Evolutionary conservation across 805 yeast genomes (phyloP).

Genomic region (Teunomyces aglyptinius): DNA sequence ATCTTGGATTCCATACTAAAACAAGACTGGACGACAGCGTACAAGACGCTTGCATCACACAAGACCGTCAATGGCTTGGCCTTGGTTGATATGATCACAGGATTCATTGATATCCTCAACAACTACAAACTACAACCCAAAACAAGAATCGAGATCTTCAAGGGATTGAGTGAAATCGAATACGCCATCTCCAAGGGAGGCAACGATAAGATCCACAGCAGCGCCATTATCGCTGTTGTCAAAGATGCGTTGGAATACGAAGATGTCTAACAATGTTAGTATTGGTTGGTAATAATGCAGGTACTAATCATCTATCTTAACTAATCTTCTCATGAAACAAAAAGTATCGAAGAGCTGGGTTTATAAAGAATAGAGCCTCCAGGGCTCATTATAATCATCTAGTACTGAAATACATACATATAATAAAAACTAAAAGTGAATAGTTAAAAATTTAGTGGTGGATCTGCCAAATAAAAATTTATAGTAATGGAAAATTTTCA

Average conservation of each 20-base stretch:
- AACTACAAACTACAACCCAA: constrained; percentile 60
- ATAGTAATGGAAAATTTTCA: neutral
- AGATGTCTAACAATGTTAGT: constrained; percentile 4
- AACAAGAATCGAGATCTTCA: constrained; percentile 63
- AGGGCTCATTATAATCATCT: constrained; percentile 24
- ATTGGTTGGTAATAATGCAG: neutral
- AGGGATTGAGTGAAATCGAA: constrained; percentile 82
- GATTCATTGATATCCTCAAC: constrained; percentile 69
- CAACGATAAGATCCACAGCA: constrained; percentile 81
- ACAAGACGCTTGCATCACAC: constrained; percentile 60
- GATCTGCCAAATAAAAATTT: neutral
- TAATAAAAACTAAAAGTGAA: neutral
- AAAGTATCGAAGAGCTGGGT: constrained; percentile 27
- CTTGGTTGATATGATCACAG: constrained; percentile 76
- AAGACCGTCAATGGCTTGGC: constrained; percentile 83
- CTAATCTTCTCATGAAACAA: constrained; percentile 24
- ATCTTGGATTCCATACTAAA: constrained; percentile 74
- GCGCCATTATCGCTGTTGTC: constrained; percentile 86
- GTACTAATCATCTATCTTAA: constrained; percentile 17
- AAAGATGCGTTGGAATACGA: constrained; percentile 58
- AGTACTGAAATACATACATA: constrained; percentile 2
- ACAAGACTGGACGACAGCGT: constrained; percentile 85
- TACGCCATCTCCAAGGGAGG: constrained; percentile 92
- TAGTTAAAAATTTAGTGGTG: neutral
- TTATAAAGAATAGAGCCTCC: constrained; percentile 21